Base-by-base conservation (phyloP, 805 yeast species). In the Deakozyma indianensis region DNA sequence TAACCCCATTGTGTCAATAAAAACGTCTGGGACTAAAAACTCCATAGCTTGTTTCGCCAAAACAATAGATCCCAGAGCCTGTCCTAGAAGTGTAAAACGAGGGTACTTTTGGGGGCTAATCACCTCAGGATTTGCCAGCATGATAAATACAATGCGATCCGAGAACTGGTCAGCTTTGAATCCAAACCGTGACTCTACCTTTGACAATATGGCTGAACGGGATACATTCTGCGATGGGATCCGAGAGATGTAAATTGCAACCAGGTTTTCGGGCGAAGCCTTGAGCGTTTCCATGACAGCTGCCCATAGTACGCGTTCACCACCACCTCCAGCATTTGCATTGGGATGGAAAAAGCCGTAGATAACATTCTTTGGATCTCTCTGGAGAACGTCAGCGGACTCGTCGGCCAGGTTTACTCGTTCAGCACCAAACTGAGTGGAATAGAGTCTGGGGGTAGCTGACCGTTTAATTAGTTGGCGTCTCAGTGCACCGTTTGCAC, bases 301-400 rank as follows among this genome's bases (percentile, higher is more conserved):
- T 46, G 84, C 87, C 98, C 98, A 92, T 35, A 92, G 67, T 0
- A 92, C 98, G 47, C 90, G 75, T 59, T 92, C 99, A 22, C 99
- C 99, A 24, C 99, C 99, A 18, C 99, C 99, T 41, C 94, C 95
- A 35, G 95, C 94, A 59, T 83, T 84, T 51, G 96, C 87, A 55
- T 80, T 83, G 0, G 98, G 98, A 63, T 92, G 99, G 67, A 92
- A 87, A 56, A 83, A 88, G 3, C 97, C 99, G 58, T 68, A 80
- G 9, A 85, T 61, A 7, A 53, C 43, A n/a, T 47, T 42, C 14
- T 42, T 38, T 21, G 49, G 41, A 27, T 46, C 29, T 51, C 51
- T 45, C 21, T 43, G 49, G 23, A 45, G 43, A 44, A 45, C 23
- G 35, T 51, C 54, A 5, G 53, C 45, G 38, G 50, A 9, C 38